Evolutionary conservation across 148 eudicot genomes (phyloP).

Genomic region (Silene conica): DNA sequence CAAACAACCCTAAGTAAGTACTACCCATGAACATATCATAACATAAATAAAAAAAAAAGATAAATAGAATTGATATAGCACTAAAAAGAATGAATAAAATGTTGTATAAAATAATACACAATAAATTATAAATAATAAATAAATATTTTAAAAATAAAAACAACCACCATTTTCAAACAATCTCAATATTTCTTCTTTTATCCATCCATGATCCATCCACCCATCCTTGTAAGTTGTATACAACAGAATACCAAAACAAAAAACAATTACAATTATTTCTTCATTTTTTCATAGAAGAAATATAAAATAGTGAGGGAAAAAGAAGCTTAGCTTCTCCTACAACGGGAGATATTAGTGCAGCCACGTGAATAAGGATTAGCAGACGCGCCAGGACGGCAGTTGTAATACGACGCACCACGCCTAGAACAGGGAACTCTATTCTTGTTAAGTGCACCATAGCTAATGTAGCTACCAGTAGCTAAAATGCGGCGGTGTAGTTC

Average conservation of each 20-base stretch:
- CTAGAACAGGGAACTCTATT: slow-evolving; percentile 44
- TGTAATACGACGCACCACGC: slow-evolving; percentile 57
- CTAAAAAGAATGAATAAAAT: slow-evolving; percentile 28
- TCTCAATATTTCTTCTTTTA: too few relatives aligned
- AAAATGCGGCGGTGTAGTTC: slow-evolving; percentile 41
- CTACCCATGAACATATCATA: not conserved
- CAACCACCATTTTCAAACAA: not conserved
- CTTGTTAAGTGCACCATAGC: slow-evolving; percentile 51
- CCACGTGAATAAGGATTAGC: slow-evolving; percentile 59
- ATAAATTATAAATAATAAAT: slow-evolving; percentile 14
- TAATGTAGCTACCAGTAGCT: slow-evolving; percentile 38
- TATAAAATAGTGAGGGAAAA: not conserved
- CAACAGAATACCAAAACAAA: slow-evolving; percentile 10
- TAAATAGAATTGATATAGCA: not conserved
- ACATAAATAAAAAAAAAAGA: not conserved
- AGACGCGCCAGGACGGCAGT: slow-evolving; percentile 41
- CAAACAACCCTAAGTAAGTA: too few relatives aligned
- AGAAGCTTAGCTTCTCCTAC: slow-evolving; percentile 25
- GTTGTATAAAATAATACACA: too few relatives aligned
- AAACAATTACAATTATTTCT: slow-evolving; percentile 22
- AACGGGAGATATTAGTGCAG: slow-evolving; percentile 43
- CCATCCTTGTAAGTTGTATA: not conserved
- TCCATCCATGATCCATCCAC: too few relatives aligned
- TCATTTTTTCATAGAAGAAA: not conserved
- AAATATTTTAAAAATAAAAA: not conserved